phyloP scores from a whole-genome alignment of 2,329 filamentous ascomycete species.

The Diaporthe aspalathi region DNA sequence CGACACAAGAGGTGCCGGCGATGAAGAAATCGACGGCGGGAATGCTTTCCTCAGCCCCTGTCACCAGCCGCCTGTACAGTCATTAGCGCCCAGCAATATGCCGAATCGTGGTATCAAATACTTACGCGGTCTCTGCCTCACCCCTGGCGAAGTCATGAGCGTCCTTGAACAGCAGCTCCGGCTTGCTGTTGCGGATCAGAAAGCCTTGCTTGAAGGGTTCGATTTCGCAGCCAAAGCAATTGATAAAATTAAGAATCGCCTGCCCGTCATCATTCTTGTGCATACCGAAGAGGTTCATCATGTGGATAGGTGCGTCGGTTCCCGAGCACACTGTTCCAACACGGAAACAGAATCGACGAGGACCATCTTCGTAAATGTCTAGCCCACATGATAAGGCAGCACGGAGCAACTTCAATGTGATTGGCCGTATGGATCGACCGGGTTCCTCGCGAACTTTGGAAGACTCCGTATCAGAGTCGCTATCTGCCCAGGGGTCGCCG shows the following conservation, averaged over 20 bases:
- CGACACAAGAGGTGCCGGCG: constrained; percentile 80
- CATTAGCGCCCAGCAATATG: background rate
- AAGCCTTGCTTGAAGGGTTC: constrained; percentile 73
- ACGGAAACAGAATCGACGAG: constrained; percentile 25
- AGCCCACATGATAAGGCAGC: constrained; percentile 8
- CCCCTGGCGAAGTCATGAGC: constrained; percentile 64
- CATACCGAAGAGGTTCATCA: constrained; percentile 45
- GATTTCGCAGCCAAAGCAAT: constrained; percentile 73
- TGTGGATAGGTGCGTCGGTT: constrained; percentile 79
- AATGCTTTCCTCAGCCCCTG: constrained; percentile 51
- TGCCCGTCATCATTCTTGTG: constrained; percentile 30
- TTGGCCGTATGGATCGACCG: constrained; percentile 20
- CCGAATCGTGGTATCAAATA: constrained; percentile 36
- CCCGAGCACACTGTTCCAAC: constrained; percentile 83
- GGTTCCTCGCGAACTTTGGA: background rate
- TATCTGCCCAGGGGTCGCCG: background rate
- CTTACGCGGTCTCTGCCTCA: constrained; percentile 56
- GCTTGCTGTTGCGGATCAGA: constrained; percentile 69
- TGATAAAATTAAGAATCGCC: constrained; percentile 32
- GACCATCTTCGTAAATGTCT: background rate
- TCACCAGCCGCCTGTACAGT: constrained; percentile 22
- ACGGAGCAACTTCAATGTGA: constrained; percentile 1
- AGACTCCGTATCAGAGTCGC: background rate
- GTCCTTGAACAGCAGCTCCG: constrained; percentile 67
- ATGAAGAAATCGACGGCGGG: constrained; percentile 72